Percentiles rank a stretch among this genome's conserved stretches.
phyloP scores from a whole-genome alignment of 352 stramenopile genomes.

The Globisporangium nunn region DNA sequence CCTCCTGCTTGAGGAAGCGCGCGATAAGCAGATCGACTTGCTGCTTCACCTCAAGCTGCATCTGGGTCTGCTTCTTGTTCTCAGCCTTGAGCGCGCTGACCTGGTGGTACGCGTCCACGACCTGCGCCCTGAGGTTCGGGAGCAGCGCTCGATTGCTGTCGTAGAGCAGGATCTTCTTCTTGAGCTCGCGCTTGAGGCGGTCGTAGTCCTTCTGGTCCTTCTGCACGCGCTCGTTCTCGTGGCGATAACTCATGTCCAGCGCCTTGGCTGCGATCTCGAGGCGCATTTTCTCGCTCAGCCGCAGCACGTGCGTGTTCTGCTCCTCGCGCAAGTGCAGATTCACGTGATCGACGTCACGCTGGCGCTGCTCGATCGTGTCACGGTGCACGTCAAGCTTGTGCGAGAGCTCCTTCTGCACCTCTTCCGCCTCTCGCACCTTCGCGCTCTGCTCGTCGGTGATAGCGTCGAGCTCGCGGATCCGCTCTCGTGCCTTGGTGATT shows the following conservation, averaged over 20 bases:
- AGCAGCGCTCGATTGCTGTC: conserved; percentile 70
- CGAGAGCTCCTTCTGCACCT: conserved; percentile 66
- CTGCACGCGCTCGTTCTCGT: conserved; percentile 56
- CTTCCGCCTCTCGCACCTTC: conserved; percentile 70
- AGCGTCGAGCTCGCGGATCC: conserved; percentile 28
- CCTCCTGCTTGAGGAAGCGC: conserved; percentile 83
- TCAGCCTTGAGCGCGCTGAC: conserved; percentile 43
- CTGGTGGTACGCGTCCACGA: conserved; percentile 77
- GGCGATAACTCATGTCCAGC: conserved; percentile 37
- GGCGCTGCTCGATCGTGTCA: conserved; percentile 86
- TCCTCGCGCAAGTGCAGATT: conserved; percentile 82
- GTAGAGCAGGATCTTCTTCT: conserved; percentile 82
- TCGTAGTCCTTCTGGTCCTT: conserved; percentile 81
- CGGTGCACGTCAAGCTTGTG: conserved; percentile 88
- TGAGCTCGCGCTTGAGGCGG: conserved; percentile 76
- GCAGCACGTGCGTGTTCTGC: conserved; percentile 72
- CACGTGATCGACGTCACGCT: conserved; percentile 88
- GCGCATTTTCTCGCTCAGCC: conserved; percentile 60
- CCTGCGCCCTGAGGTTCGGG: conserved; percentile 71
- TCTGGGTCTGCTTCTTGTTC: conserved; percentile 59
- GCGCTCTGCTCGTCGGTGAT: conserved; percentile 28
- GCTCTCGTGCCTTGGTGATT: conserved; percentile 36
- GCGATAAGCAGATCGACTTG: conserved; percentile 89
- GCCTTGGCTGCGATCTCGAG: conserved; percentile 58
- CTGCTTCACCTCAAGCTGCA: conserved; percentile 82